phyloP scores from a whole-genome alignment of 495 filamentous ascomycete genomes.

The Platismatia glauca region DNA sequence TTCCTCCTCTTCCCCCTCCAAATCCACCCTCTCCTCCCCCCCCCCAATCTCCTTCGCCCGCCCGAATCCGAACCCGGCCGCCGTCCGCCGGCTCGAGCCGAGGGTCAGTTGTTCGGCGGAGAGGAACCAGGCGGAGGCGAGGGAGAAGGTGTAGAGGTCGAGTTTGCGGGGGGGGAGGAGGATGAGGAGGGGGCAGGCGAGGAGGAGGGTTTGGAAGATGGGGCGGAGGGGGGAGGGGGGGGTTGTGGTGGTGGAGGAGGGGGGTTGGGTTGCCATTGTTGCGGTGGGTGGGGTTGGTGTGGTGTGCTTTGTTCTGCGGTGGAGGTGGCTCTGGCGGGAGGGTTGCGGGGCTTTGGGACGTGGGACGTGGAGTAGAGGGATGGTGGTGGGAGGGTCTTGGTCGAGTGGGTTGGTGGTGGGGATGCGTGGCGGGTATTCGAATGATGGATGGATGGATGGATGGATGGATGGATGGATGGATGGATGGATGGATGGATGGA shows the following conservation, averaged over 20 bases:
- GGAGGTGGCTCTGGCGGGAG: conserved; percentile 1
- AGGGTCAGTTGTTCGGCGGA: conserved; percentile 56
- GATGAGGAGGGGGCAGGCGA: conserved; percentile 61
- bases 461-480: too few species aligned
- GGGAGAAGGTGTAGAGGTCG: conserved; percentile 50
- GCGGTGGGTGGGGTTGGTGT: not conserved
- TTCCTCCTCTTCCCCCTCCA: conserved; percentile 27
- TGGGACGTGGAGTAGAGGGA: too few species aligned
- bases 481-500: too few species aligned
- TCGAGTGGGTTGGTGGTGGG: not conserved
- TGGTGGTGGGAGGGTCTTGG: not conserved
- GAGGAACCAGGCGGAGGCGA: conserved; percentile 49
- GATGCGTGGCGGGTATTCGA: not conserved
- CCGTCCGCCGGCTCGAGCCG: conserved; percentile 39
- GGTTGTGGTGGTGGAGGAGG: conserved; percentile 27
- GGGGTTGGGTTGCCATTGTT: not conserved
- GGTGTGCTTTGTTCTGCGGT: too few species aligned
- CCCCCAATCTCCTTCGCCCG: conserved; percentile 31
- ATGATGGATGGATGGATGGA: not conserved
- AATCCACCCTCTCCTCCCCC: conserved; percentile 16
- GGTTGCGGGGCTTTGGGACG: not conserved
- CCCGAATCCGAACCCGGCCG: conserved; percentile 38
- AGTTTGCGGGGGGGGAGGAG: conserved; percentile 74
- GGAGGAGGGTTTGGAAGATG: conserved; percentile 50
- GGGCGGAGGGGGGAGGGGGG: conserved; percentile 27